A percentile compares a stretch with the other conserved stretches of the same genome.
These are phyloP conservation scores for Salix koriyanagi DNA, from an alignment of 345 rosid genomes.

Conservation along the genomic window DNA sequence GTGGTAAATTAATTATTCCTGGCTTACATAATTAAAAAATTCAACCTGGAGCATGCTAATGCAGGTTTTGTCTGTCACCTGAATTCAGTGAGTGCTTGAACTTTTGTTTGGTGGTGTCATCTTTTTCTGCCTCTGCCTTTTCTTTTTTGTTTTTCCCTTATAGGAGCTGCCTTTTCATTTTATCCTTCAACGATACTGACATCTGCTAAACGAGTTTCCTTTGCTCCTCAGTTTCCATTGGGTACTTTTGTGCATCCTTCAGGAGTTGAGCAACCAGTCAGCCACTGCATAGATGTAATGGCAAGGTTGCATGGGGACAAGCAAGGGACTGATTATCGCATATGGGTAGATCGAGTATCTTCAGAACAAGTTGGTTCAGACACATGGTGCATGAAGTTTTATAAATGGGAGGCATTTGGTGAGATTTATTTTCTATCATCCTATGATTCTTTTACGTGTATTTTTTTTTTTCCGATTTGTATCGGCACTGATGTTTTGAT, in stretches of 20 bases:
- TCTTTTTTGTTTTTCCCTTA: neutral
- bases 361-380: slow-evolving; percentile 8
- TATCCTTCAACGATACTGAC: neutral
- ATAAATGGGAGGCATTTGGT: slow-evolving; percentile 25
- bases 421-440: neutral
- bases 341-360: slow-evolving; percentile 17
- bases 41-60: neutral
- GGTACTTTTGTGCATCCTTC: slow-evolving; percentile 22
- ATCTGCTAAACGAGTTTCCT: neutral
- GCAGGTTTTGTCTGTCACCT: neutral
- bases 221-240: slow-evolving; percentile 13
- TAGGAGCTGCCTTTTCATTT: neutral
- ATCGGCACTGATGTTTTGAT: too few relatives aligned
- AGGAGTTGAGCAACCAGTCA: slow-evolving; percentile 13
- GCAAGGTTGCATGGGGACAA: slow-evolving; percentile 13
- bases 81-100: neutral
- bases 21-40: neutral
- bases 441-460: too few relatives aligned
- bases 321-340: slow-evolving; percentile 5
- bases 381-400: slow-evolving; percentile 17
- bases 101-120: neutral
- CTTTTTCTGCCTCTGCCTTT: neutral
- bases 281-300: slow-evolving; percentile 16
- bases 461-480: too few relatives aligned
- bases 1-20: too few relatives aligned